phyloP scores from a whole-genome alignment of 495 filamentous ascomycete species.

The Wilcoxina mikolae region DNA sequence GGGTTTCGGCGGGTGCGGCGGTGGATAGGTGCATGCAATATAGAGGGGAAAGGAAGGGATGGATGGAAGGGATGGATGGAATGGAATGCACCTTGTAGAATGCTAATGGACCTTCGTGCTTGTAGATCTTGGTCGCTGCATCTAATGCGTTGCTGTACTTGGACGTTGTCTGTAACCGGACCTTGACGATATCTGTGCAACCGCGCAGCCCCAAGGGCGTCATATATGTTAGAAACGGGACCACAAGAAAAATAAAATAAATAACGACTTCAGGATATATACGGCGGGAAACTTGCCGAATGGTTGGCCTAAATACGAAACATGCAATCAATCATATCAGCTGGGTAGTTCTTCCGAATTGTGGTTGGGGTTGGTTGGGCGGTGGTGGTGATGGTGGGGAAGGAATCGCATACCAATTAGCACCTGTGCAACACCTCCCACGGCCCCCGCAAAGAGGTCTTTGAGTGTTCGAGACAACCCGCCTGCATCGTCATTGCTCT shows the following conservation, averaged over 20 bases:
- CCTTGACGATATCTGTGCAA: constrained; percentile 80
- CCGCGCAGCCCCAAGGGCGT: neutral
- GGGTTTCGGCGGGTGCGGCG: no score
- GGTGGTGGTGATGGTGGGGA: neutral
- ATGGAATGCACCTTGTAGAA: constrained; percentile 62
- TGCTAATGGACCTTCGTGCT: constrained; percentile 70
- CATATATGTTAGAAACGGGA: neutral
- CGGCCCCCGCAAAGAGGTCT: constrained; percentile 81
- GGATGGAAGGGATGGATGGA: neutral
- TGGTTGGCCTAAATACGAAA: constrained; percentile 59
- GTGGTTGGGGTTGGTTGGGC: neutral
- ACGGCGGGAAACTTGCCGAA: constrained; percentile 43
- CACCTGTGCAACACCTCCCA: constrained; percentile 86
- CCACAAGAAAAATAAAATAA: neutral
- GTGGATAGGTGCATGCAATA: neutral
- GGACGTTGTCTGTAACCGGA: constrained; percentile 78
- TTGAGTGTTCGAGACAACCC: constrained; percentile 48
- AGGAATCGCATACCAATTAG: constrained; percentile 61
- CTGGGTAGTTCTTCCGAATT: no score
- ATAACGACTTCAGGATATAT: neutral
- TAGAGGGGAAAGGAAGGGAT: neutral
- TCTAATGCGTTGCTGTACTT: constrained; percentile 66
- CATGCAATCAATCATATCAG: no score
- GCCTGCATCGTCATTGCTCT: constrained; percentile 12
- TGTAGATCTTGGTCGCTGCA: constrained; percentile 68